Percentiles rank a stretch among this genome's conserved stretches.
phyloP scores from a whole-genome alignment of 2,329 filamentous ascomycete species.

The Ophiostoma himal-ulmi region DNA sequence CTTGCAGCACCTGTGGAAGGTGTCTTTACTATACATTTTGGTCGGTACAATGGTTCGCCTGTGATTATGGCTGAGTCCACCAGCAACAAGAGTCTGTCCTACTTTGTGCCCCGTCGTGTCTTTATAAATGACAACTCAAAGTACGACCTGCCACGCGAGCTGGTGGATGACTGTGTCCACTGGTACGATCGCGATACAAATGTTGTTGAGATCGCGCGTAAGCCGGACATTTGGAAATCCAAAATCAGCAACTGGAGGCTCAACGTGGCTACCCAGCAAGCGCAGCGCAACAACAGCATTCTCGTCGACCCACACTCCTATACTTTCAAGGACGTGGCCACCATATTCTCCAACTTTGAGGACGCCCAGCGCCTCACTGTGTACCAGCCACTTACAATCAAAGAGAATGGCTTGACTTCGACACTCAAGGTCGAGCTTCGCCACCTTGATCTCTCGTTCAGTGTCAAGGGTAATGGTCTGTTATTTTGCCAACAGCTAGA shows the following conservation, averaged over 20 bases:
- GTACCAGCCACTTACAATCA: constrained; percentile 40
- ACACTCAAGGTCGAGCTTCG: constrained; percentile 41
- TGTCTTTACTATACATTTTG: background rate
- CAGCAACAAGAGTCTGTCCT: background rate
- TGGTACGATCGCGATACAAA: constrained; percentile 48
- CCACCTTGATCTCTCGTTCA: constrained; percentile 49
- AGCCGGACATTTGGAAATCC: constrained; percentile 31
- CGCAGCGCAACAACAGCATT: constrained; percentile 23
- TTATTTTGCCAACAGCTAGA: constrained; percentile 47
- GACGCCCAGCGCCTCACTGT: constrained; percentile 38
- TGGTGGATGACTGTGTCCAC: constrained; percentile 51
- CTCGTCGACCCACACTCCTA: constrained; percentile 47
- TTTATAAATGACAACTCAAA: constrained; percentile 19
- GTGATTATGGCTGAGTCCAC: background rate
- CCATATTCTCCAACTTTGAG: constrained; percentile 49
- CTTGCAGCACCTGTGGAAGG: constrained; percentile 21
- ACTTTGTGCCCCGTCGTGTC: constrained; percentile 19
- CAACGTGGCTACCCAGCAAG: background rate
- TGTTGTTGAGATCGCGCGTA: constrained; percentile 43
- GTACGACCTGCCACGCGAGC: constrained; percentile 47
- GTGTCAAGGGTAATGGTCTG: constrained; percentile 39
- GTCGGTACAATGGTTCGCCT: background rate
- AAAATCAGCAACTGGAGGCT: background rate
- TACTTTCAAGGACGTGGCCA: constrained; percentile 36
- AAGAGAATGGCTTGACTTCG: constrained; percentile 20